phyloP scores from a whole-genome alignment of 768 basidiomycete species.

The Phanerodontia chrysosporium region DNA sequence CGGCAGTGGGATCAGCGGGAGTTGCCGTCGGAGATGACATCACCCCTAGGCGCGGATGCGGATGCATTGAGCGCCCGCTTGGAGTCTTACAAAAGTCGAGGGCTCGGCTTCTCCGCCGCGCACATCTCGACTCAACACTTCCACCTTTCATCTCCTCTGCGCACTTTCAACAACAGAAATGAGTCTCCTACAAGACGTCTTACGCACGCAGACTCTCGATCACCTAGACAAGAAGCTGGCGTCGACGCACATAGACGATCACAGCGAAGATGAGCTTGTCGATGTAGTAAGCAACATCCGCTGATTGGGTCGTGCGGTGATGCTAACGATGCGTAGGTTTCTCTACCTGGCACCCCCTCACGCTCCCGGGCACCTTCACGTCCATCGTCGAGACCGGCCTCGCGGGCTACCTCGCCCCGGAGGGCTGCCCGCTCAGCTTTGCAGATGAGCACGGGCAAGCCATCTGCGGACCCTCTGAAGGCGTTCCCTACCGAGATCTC shows the following conservation, averaged over 20 bases:
- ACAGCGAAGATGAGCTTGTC: constrained; percentile 66
- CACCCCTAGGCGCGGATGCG: neutral
- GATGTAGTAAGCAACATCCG: constrained; percentile 52
- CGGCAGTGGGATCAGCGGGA: neutral
- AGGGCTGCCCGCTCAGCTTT: constrained; percentile 9
- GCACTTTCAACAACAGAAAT: constrained; percentile 36
- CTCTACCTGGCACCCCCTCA: constrained; percentile 63
- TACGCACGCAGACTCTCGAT: constrained; percentile 49
- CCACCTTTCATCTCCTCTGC: constrained; percentile 13
- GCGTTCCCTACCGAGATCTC: constrained; percentile 77
- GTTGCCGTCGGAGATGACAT: constrained; percentile 1
- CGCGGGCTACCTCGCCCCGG: constrained; percentile 39
- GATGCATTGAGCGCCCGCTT: neutral
- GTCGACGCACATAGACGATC: constrained; percentile 27
- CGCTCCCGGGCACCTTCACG: constrained; percentile 44
- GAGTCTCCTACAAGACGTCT: constrained; percentile 64
- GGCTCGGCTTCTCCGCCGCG: neutral
- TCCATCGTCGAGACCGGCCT: constrained; percentile 47
- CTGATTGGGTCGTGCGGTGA: neutral
- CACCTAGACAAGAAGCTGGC: constrained; percentile 26
- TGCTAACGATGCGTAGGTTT: constrained; percentile 41
- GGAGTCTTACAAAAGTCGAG: constrained; percentile 5
- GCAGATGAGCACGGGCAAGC: constrained; percentile 25
- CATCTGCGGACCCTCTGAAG: constrained; percentile 54
- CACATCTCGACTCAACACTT: neutral